Conservation (phyloP, 2,329 filamentous ascomycete genomes). For the Parascedosporium putredinis region DNA sequence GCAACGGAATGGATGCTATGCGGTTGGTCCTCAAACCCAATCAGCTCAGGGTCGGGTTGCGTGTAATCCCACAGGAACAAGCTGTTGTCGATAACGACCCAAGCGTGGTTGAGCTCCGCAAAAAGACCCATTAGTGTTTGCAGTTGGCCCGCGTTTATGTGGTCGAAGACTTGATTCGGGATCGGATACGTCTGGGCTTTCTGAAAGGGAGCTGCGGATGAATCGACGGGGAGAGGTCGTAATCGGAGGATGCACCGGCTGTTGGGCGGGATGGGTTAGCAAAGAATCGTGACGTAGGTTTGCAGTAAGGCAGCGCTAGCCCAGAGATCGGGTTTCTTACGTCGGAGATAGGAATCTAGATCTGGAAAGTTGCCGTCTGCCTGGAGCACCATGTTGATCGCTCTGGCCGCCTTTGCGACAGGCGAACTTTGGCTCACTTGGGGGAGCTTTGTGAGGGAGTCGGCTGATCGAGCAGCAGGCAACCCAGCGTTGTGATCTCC, state of each 20-base stretch:
- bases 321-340: constrained; percentile 59
- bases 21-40: constrained; percentile 82
- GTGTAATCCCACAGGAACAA: constrained; percentile 98
- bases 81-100: constrained; percentile 91
- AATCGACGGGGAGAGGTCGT: constrained; percentile 62
- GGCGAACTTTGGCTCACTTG: constrained; percentile 43
- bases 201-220: constrained; percentile 81
- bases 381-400: constrained; percentile 69
- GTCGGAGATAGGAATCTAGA: constrained; percentile 78
- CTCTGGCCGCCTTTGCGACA: constrained; percentile 69
- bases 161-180: constrained; percentile 83
- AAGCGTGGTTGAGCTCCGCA: constrained; percentile 87
- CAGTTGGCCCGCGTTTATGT: constrained; percentile 79
- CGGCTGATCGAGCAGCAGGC: not conserved
- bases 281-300: not conserved
- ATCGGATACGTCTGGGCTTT: constrained; percentile 79
- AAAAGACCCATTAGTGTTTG: constrained; percentile 93
- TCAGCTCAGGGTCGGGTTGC: constrained; percentile 76
- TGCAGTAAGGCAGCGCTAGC: too few species aligned
- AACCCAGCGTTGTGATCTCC: not conserved
- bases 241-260: constrained; percentile 89
- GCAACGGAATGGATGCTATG: constrained; percentile 87
- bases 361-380: constrained; percentile 77
- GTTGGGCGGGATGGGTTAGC: constrained; percentile 3
- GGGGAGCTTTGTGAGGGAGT: constrained; percentile 9